Evolutionary conservation across 1,284 basidiomycete species (phyloP), one percentile per base, ranked within the genome.

Genomic region (Cryptococcus sp.): DNA sequence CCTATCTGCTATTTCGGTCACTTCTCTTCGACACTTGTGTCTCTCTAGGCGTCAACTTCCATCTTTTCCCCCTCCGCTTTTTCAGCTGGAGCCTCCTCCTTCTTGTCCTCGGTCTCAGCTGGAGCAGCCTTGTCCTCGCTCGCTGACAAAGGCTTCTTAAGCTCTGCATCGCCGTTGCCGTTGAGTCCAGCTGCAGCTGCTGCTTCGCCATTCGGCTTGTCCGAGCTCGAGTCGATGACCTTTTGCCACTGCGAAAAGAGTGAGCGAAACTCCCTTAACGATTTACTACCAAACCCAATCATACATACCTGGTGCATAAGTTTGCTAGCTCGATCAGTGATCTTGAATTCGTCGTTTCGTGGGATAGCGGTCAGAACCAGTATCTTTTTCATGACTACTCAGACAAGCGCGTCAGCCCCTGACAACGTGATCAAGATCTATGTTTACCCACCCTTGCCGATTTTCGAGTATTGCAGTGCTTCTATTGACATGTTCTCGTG

Each of bases 381-480:
- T 69, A 97, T 94, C 78, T 93, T 91, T 73, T 93, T 90, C 90
- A 97, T 94, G 52, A 99, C 94, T 78, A 57, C 3, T 23, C 50
- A 39, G 43, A 45, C 38, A 40, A 16, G 25, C 15, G 6, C 34
- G 46, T 56, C 46, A 44, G 46, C 29, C 40, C 15, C n/a, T 44
- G 41, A 39, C 29, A n/a, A 20, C 10, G 3, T 2, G 23, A 7
- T 8, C 25, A 51, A 26, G 3, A 40, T 23, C 6, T 8, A 29
- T 26, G 17, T 38, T 25, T 13, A 62, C 72, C 61, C 51, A 77
- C 77, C 77, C 80, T 98, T 98, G 79, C 90, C 92, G 72, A 98
- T 96, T 83, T 97, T 97, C 62, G 94, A 94, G 81, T 87, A 89
- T 86, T 92, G 74, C 50, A 95, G 85, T 71, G 93, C 91, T 59